phyloP scores from a whole-genome alignment of 2,329 filamentous ascomycete genomes.

The Aurifilum marmelostoma region DNA sequence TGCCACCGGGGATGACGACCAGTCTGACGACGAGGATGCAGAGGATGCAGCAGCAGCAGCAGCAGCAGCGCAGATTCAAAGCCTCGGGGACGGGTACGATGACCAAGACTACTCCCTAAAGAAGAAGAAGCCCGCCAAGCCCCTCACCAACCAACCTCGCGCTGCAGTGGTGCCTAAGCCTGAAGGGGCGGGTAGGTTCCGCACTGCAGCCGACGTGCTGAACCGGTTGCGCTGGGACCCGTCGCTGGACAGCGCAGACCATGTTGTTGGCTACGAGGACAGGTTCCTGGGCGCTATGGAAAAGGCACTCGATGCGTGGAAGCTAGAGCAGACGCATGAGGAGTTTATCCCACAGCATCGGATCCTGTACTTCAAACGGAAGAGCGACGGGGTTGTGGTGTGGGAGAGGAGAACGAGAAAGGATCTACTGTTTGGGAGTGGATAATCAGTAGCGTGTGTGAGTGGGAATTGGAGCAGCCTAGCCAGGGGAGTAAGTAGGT shows the following conservation, averaged over 20 bases:
- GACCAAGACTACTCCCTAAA: slow-evolving; percentile 28
- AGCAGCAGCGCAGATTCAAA: neutral
- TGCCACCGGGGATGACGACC: slow-evolving; percentile 42
- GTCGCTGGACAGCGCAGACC: slow-evolving; percentile 50
- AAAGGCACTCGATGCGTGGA: slow-evolving; percentile 59
- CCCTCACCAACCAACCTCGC: slow-evolving; percentile 28
- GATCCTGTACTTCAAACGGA: slow-evolving; percentile 63
- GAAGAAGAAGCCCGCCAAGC: slow-evolving; percentile 28
- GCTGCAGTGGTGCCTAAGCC: slow-evolving; percentile 32
- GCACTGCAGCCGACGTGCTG: slow-evolving; percentile 61
- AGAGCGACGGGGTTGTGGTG: slow-evolving; percentile 53
- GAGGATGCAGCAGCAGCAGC: slow-evolving; percentile 40
- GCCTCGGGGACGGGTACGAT: slow-evolving; percentile 20
- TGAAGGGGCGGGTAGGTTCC: slow-evolving; percentile 51
- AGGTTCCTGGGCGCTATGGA: slow-evolving; percentile 60
- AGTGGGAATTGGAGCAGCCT: neutral
- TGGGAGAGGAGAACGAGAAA: slow-evolving; percentile 60
- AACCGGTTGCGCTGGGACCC: slow-evolving; percentile 64
- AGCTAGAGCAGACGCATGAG: slow-evolving; percentile 64
- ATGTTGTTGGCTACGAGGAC: slow-evolving; percentile 64
- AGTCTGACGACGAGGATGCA: slow-evolving; percentile 46
- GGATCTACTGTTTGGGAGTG: slow-evolving; percentile 61
- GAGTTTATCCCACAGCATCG: slow-evolving; percentile 70
- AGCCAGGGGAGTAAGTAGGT: neutral
- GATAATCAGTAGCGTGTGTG: slow-evolving; percentile 29